Base-by-base conservation (phyloP, 148 eudicot species). In the Arbutus unedo region DNA sequence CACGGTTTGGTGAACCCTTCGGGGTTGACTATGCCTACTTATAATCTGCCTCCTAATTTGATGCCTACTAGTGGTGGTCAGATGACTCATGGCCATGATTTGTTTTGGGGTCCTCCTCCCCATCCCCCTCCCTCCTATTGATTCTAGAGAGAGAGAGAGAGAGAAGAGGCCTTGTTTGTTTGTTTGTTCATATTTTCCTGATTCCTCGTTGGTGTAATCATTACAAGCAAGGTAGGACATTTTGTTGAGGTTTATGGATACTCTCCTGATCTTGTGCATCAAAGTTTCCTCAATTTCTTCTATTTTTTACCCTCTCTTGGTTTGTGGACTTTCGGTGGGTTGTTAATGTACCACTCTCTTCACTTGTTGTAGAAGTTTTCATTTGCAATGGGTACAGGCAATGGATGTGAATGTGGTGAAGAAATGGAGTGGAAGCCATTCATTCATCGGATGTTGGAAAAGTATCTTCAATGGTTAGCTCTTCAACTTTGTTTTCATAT, bases 81-180 rank as follows among this genome's bases (percentile, higher is more conserved):
- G 79, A 85, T 88, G 89, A 86, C 73, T 60, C 80, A 87, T 38
- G 64, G 64, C 8, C 88, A 78, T 79, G 92, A 89, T 84, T 80
- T 86, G 80, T 90, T 87, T 77, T 90, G 92, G 92, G 77, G 83
- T 25, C 81, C 91, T 31, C 92, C 90, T 8, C 87, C 88, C 18
- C 90, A 86, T 0, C 92, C 92, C 4, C 53, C 59, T 23, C 54
- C 77, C 41, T 31, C 49, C 13, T 62, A 56, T 57, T 74, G 23
- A 19, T 59, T 6, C 1, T 6, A 59, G 64, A 59, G 43, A 84
- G 41, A 82, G 81, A 84, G 66, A 31, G 19, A 41, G 15, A 55
- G 76, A 60, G 45, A 45, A 19, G 41, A 13, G 60, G 82, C 7
- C 10, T n/a, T 60, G 23, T 0, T 5, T 60, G 10, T 60, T 21